Evolutionary conservation across 441 rosid species (phyloP).

Genomic region (Adansonia madagascariensis): DNA sequence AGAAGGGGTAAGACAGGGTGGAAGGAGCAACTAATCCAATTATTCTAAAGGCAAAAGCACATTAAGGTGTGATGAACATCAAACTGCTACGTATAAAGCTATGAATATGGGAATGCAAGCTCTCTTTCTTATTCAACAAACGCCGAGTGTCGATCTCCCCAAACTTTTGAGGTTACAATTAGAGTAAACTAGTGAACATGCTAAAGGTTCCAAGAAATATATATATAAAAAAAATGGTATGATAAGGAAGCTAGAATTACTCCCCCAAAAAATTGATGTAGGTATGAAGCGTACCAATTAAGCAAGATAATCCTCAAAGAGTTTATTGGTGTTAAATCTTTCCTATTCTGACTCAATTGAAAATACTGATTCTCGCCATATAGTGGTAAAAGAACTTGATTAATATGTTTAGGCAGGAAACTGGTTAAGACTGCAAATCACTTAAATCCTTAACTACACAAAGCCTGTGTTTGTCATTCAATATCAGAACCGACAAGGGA

Average conservation of each 20-base stretch:
- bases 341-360: background rate
- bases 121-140: background rate
- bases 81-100: background rate
- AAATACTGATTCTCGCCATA: background rate
- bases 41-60: background rate
- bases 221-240: background rate
- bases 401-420: background rate
- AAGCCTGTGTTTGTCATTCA: background rate
- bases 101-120: slow-evolving; percentile 7
- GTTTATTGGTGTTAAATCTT: background rate
- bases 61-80: slow-evolving; percentile 9
- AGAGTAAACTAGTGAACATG: background rate
- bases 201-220: background rate
- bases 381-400: background rate
- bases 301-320: background rate
- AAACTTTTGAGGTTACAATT: slow-evolving; percentile 9
- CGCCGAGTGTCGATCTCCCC: background rate
- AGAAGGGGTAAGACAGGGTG: too few species aligned
- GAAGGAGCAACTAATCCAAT: background rate
- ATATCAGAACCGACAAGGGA: background rate
- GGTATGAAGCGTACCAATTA: background rate
- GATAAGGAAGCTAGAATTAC: background rate
- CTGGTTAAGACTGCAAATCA: background rate
- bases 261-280: background rate
- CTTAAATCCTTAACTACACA: background rate